These are phyloP conservation scores for Omphalea diandra DNA, from an alignment of 441 rosid genomes.

Conservation along the genomic window DNA sequence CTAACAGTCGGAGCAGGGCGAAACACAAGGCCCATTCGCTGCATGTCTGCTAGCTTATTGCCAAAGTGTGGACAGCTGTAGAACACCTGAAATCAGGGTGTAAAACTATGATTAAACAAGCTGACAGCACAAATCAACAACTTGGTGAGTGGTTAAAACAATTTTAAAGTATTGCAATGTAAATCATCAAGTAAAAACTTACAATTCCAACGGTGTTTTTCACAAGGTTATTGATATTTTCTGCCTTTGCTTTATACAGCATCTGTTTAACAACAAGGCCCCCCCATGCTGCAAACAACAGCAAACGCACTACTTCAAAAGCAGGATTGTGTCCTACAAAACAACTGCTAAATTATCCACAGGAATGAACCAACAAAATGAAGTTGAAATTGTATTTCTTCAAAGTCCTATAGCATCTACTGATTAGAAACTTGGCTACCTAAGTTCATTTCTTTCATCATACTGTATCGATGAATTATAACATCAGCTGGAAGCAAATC, in stretches of 20 bases:
- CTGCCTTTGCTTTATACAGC: constrained; percentile 76
- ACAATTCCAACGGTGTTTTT: constrained; percentile 90
- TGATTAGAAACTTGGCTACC: constrained; percentile 3
- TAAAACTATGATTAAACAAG: constrained; percentile 17
- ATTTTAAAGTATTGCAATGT: not conserved
- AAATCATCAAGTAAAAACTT: constrained; percentile 37
- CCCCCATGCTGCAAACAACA: constrained; percentile 80
- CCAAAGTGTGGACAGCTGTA: constrained; percentile 99
- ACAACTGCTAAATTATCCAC: not conserved
- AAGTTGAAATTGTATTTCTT: not conserved
- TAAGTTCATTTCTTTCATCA: not conserved
- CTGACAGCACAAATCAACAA: constrained; percentile 5
- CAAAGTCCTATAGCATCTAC: not conserved
- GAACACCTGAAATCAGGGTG: constrained; percentile 62
- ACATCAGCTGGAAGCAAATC: not conserved
- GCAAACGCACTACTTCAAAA: constrained; percentile 22
- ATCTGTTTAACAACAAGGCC: constrained; percentile 98
- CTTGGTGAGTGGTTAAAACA: not conserved
- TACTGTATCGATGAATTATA: not conserved
- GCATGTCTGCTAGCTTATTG: constrained; percentile 98
- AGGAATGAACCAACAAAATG: constrained; percentile 5
- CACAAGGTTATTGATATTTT: constrained; percentile 72
- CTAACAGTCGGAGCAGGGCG: constrained; percentile 98
- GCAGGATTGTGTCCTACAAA: not conserved
- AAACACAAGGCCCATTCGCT: constrained; percentile 94